phyloP scores from a whole-genome alignment of 2,329 filamentous ascomycete genomes.

The Beauveria scarabaeidicola region DNA sequence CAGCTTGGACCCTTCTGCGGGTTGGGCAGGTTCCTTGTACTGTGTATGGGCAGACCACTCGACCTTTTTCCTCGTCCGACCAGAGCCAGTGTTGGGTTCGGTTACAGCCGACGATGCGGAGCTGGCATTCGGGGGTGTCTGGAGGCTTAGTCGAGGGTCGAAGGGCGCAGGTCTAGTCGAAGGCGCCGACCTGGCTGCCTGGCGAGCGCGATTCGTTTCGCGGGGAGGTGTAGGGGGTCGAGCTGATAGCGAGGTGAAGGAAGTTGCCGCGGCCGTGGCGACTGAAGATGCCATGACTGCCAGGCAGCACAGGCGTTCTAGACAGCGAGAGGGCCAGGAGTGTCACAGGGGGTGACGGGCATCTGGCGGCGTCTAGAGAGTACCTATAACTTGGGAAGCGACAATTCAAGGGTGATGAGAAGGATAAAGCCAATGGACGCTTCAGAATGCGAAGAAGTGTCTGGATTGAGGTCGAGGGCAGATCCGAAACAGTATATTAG shows the following conservation, averaged over 20 bases:
- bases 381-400: background rate
- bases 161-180: slow-evolving; percentile 28
- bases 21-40: slow-evolving; percentile 45
- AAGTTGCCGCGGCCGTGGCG: slow-evolving; percentile 24
- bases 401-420: no score
- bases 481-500: background rate
- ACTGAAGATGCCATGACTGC: slow-evolving; percentile 34
- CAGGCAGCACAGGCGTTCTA: slow-evolving; percentile 32
- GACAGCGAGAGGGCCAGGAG: slow-evolving; percentile 20
- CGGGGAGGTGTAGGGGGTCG: slow-evolving; percentile 62
- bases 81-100: slow-evolving; percentile 34
- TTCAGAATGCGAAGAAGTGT: background rate
- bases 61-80: slow-evolving; percentile 43
- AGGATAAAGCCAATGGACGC: background rate
- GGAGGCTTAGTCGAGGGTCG: slow-evolving; percentile 31
- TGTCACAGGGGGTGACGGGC: background rate
- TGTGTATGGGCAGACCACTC: slow-evolving; percentile 50
- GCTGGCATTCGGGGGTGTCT: slow-evolving; percentile 45
- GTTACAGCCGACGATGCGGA: slow-evolving; percentile 35
- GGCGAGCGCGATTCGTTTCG: slow-evolving; percentile 36
- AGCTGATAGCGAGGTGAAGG: slow-evolving; percentile 45
- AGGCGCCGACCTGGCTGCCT: slow-evolving; percentile 24
- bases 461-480: background rate
- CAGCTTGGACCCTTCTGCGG: slow-evolving; percentile 28
- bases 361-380: background rate